Evolutionary conservation across 305 asterid species (phyloP), one percentile per base, ranked within the genome.

Genomic region (Lippia alba): DNA sequence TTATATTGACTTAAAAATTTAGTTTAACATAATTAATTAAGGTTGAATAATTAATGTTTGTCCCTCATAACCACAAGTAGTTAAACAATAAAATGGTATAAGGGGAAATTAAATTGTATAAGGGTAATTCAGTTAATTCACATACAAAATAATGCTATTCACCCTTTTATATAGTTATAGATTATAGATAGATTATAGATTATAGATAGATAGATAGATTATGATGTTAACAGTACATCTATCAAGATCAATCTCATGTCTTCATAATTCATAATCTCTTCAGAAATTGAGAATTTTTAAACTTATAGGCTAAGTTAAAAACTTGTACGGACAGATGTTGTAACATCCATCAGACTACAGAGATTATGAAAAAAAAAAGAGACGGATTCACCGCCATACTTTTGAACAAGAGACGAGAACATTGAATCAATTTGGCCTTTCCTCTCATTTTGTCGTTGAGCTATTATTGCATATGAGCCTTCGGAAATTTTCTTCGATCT

Each of bases 381-480:
- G 33, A 65, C 73, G 40, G 81, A 66, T 57, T 75, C 84, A 20
- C 90, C 94, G 61, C 96, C 92, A n/a, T 85, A 90, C 77, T 80
- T 90, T 85, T 79, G 84, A 65, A 79, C 85, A 62, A 92, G 81
- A 60, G 98, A 82, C 40, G 98, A 85, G 64, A 90, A 83, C 94
- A 92, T 78, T 33, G 94, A 83, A 80, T 91, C 88, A 39, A 87
- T 67, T 75, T 77, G 80, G 68, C 88, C 90, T 66, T 73, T 86
- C 76, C 98, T 85, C 84, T 87, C 94, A 34, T 50, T 86, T 76
- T 87, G 96, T 20, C 96, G 76, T 73, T 84, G 91, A 48, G 90
- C 78, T 14, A 92, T 90, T 48, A 90, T 78, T n/a, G 94, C 88
- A 70, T 77, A 83, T 59, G 90, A 74, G 64, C 86, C 90, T 19